These are phyloP conservation scores for Kwoniella bestiolae DNA, from an alignment of 768 basidiomycete genomes.

Conservation along the genomic window DNA sequence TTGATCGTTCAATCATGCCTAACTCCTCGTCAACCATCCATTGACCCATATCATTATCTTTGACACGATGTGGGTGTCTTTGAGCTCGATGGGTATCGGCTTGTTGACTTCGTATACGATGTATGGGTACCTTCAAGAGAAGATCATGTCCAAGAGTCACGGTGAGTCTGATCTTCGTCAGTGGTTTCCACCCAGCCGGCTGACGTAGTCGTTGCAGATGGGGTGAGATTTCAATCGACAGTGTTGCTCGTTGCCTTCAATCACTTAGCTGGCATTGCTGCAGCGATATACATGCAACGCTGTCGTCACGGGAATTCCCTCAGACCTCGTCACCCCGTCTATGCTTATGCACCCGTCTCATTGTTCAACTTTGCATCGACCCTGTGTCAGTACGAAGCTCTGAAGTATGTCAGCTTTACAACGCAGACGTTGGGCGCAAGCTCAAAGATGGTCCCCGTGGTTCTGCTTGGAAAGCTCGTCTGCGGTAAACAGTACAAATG, in stretches of 20 bases:
- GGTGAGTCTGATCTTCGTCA: neutral
- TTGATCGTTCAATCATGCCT: neutral
- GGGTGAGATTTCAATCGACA: neutral
- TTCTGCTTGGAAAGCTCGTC: too few relatives aligned
- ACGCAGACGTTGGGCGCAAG: too few relatives aligned
- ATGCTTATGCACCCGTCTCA: too few relatives aligned
- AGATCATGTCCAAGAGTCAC: neutral
- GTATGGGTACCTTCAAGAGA: neutral
- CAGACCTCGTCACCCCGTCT: too few relatives aligned
- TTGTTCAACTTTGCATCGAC: too few relatives aligned
- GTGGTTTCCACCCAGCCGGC: too few relatives aligned
- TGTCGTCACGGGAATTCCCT: neutral
- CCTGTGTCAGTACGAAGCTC: too few relatives aligned
- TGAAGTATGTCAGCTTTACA: too few relatives aligned
- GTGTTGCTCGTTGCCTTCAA: neutral
- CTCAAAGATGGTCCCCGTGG: too few relatives aligned
- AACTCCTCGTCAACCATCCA: neutral
- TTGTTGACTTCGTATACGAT: neutral
- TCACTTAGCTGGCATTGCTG: neutral
- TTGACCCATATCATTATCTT: neutral
- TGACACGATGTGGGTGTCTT: neutral
- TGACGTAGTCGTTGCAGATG: neutral
- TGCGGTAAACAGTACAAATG: too few relatives aligned
- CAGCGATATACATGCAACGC: neutral
- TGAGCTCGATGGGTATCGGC: neutral